Conservation (phyloP, 176 grass and related monocot species). For the Alloteropsis semialata region DNA sequence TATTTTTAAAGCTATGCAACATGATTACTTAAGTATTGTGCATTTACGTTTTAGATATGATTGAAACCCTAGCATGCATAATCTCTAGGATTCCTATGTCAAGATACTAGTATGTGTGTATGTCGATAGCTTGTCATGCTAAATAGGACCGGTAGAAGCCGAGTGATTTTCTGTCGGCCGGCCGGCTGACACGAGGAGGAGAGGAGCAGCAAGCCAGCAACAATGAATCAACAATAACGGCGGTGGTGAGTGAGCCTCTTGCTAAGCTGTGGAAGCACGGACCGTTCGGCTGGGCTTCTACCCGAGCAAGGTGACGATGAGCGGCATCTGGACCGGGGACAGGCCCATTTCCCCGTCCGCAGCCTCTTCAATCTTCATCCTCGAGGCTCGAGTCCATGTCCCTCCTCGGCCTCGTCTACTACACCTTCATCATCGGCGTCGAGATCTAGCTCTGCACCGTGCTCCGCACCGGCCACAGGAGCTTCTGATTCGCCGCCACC, state of each 20-base stretch:
- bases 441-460: slow-evolving; percentile 51
- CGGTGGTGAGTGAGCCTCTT: background rate
- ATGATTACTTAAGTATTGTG: too few species aligned
- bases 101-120: too few species aligned
- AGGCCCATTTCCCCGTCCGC: slow-evolving; percentile 56
- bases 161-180: too few species aligned
- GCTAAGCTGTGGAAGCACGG: background rate
- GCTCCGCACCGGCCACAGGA: slow-evolving; percentile 18
- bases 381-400: slow-evolving; percentile 67
- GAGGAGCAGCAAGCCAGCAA: too few species aligned
- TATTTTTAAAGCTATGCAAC: too few species aligned
- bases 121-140: too few species aligned
- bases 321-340: slow-evolving; percentile 49
- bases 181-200: too few species aligned
- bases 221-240: too few species aligned
- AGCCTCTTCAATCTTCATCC: slow-evolving; percentile 56
- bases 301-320: slow-evolving; percentile 50
- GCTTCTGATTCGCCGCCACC: slow-evolving; percentile 49
- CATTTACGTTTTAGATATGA: too few species aligned
- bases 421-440: slow-evolving; percentile 58
- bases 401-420: slow-evolving; percentile 70
- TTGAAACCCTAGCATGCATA: too few species aligned
- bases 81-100: too few species aligned
- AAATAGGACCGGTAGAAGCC: too few species aligned
- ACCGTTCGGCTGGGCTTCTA: slow-evolving; percentile 43